Percentiles rank a stretch among this genome's conserved stretches.
phyloP scores from a whole-genome alignment of 1,139 yeast genomes.

The Yamadazyma friedrichii region DNA sequence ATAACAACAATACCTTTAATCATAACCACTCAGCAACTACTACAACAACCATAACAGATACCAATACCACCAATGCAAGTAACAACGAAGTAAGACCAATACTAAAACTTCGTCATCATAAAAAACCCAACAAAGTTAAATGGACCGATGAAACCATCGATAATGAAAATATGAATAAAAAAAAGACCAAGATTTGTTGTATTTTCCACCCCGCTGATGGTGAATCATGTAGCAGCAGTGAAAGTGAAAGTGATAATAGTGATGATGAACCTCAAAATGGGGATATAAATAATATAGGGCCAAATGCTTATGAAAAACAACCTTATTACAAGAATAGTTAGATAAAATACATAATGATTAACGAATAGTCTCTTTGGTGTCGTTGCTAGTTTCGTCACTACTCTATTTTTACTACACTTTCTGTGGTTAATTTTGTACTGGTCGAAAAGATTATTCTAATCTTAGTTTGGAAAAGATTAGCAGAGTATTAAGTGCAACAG shows the following conservation, averaged over 20 bases:
- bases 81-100: constrained; percentile 1
- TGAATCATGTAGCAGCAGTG: constrained; percentile 39
- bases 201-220: constrained; percentile 87
- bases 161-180: constrained; percentile 82
- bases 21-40: neutral
- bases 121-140: constrained; percentile 52
- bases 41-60: neutral
- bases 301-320: constrained; percentile 76
- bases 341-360: neutral
- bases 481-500: too few relatives aligned
- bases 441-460: too few relatives aligned
- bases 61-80: neutral
- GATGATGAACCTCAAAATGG: constrained; percentile 20
- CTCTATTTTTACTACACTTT: too few relatives aligned
- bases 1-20: neutral
- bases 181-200: constrained; percentile 93
- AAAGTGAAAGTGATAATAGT: constrained; percentile 36
- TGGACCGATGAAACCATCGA: constrained; percentile 89
- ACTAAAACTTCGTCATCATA: constrained; percentile 9
- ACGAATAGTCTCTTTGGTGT: too few relatives aligned
- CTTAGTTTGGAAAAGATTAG: too few relatives aligned
- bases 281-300: constrained; percentile 20
- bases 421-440: too few relatives aligned
- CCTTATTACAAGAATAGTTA: constrained; percentile 51
- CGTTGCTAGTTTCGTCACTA: too few relatives aligned